Evolutionary conservation across 83 land plant species (phyloP).

Genomic region (Picea abies): DNA sequence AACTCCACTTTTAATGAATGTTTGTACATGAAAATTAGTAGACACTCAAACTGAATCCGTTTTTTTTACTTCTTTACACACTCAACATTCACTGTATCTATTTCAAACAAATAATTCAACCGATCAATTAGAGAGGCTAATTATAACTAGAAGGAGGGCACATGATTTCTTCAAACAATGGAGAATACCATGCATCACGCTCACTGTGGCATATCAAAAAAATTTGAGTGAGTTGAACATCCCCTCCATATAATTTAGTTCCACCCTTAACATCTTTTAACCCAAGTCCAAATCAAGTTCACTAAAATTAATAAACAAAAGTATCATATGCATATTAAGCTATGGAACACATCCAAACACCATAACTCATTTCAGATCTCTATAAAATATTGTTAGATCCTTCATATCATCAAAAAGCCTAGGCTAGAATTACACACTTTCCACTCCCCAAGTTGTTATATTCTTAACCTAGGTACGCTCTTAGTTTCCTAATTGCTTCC

Average conservation of each 20-base stretch:
- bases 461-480: too few relatives aligned
- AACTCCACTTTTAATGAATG: slow-evolving; percentile 73
- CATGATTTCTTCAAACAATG: slow-evolving; percentile 64
- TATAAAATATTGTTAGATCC: too few relatives aligned
- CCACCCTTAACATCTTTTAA: too few relatives aligned
- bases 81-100: slow-evolving; percentile 64
- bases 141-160: slow-evolving; percentile 78
- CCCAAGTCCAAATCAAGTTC: too few relatives aligned
- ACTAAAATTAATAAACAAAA: too few relatives aligned
- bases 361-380: too few relatives aligned
- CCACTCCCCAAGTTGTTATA: too few relatives aligned
- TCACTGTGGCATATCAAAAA: slow-evolving; percentile 89
- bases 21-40: slow-evolving; percentile 71
- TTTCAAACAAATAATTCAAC: slow-evolving; percentile 95
- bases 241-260: slow-evolving; percentile 29
- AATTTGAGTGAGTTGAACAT: slow-evolving; percentile 40
- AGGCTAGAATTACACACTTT: too few relatives aligned
- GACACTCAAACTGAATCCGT: slow-evolving; percentile 93
- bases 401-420: too few relatives aligned
- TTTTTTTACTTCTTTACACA: slow-evolving; percentile 73
- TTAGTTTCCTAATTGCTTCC: too few relatives aligned
- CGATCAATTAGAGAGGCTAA: slow-evolving; percentile 56
- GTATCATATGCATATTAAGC: too few relatives aligned
- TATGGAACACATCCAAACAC: too few relatives aligned
- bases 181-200: slow-evolving; percentile 92